Percentiles rank a stretch among this genome's conserved stretches.
These are phyloP conservation scores for Puccinia coronata DNA, from an alignment of 1,284 basidiomycete genomes.

Conservation along the genomic window DNA sequence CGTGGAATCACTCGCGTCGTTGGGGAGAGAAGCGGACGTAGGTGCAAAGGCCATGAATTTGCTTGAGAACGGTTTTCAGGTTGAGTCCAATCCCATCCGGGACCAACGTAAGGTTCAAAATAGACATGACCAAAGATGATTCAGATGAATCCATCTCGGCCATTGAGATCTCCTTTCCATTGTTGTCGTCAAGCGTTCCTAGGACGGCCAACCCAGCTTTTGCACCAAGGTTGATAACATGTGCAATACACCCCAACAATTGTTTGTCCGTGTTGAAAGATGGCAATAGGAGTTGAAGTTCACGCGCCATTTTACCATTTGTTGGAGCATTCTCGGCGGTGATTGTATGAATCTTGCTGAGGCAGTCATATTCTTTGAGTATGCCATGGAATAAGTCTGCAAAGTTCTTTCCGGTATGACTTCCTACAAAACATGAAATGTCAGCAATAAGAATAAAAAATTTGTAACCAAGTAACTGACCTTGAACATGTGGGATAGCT, in stretches of 20 bases:
- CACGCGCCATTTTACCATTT: neutral
- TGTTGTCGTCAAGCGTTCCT: no score
- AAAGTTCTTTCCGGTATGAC: no score
- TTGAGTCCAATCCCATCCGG: neutral
- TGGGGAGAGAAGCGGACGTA: constrained; percentile 7
- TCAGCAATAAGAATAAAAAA: no score
- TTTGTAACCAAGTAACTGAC: no score
- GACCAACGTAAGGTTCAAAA: neutral
- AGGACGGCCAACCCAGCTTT: constrained; percentile 15
- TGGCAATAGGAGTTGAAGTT: neutral
- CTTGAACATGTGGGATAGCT: no score
- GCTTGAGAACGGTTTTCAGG: constrained; percentile 14
- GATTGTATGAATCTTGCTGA: neutral
- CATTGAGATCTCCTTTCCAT: no score
- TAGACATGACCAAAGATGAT: neutral
- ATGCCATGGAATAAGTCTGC: neutral
- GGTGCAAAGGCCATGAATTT: neutral
- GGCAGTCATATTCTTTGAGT: neutral
- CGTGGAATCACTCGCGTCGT: constrained; percentile 8
- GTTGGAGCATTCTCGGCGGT: constrained; percentile 11
- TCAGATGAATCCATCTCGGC: neutral
- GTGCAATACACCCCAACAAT: constrained; percentile 12
- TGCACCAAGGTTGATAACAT: constrained; percentile 11
- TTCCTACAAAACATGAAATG: no score
- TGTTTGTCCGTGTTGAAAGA: neutral